A percentile compares a stretch with the other conserved stretches of the same genome.
Conservation (phyloP, 176 grass and related monocot genomes). For the Hsuehochloa calcarea region DNA sequence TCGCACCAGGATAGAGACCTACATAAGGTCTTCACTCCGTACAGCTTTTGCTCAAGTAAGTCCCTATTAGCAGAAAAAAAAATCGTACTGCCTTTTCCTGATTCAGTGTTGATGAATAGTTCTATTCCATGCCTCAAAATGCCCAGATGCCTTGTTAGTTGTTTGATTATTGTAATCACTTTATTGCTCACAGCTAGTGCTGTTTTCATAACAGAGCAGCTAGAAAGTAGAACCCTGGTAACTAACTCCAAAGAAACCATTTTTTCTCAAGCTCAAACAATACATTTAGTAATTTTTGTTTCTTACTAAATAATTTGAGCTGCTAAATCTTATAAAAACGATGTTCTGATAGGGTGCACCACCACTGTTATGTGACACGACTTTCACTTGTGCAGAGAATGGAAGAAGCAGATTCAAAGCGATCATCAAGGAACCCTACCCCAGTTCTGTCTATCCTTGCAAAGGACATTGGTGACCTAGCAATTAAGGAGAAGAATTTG, state of each 20-base stretch:
- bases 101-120: not conserved
- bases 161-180: constrained; percentile 15
- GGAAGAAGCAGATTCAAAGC: constrained; percentile 96
- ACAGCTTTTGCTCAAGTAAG: constrained; percentile 98
- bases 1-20: constrained; percentile 81
- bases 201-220: constrained; percentile 3
- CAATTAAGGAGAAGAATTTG: constrained; percentile 92
- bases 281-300: constrained; percentile 8
- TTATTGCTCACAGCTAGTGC: not conserved
- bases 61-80: constrained; percentile 9
- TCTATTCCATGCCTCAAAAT: not conserved
- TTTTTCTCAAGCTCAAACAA: constrained; percentile 11
- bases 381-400: constrained; percentile 69
- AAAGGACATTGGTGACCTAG: constrained; percentile 87
- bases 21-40: constrained; percentile 85
- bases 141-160: not conserved
- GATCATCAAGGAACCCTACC: constrained; percentile 66
- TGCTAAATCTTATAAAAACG: not conserved
- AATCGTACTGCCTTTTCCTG: not conserved
- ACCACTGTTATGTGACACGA: constrained; percentile 26
- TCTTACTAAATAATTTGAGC: constrained; percentile 9
- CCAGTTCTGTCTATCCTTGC: constrained; percentile 90
- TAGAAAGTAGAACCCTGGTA: not conserved
- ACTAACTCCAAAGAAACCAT: not conserved
- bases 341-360: not conserved